Evolutionary conservation across 2,329 filamentous ascomycete species (phyloP), one percentile per base, ranked within the genome.

Genomic region (Epicoccum nigrum): DNA sequence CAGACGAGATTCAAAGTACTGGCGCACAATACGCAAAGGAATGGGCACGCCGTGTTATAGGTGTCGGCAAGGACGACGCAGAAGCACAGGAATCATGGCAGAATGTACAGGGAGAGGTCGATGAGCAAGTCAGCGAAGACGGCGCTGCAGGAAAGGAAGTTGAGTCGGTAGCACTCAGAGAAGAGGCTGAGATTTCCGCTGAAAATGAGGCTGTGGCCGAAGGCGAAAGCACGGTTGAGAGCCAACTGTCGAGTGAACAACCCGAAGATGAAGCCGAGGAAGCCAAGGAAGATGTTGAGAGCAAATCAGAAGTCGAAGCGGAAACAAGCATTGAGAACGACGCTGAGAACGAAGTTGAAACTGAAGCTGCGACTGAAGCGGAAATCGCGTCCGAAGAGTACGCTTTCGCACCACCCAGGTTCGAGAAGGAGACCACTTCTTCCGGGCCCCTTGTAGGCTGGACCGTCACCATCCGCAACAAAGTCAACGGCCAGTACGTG

Each of bases 391-490:
- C 35, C 17, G 20, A 46, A 7, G 21, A 45, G 13, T 38, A 34
- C 7, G 21, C 38, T 4, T 13, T 12, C 28, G 13, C 28, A 7
- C 28, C 28, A 17, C 40, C 19, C 9, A 13, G 38, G 8, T 38
- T 30, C 13, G 16, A 37, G 15, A 41, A 44, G 8, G 49, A 52
- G 3, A 32, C 25, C 0, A 34, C 31, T 7, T 13, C 16, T 2
- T 16, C n/a, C 5, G 59, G 66, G 39, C 71, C 76, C 2, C 63
- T 92, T 1, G 75, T 91, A 20, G 89, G 84, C 31, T 84, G 94
- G 81, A 85, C 85, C 12, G 76, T 97, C 47, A 87, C 84, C 0
- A 77, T 90, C 41, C 84, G 84, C 58, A 94, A 89, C 76, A 83
- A 82, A 57, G 82, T 96, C 45, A 87, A 94, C 64, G 86, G 83